These are phyloP conservation scores for Mycena sanguinolenta DNA, from an alignment of 768 basidiomycete species.

Conservation along the genomic window DNA sequence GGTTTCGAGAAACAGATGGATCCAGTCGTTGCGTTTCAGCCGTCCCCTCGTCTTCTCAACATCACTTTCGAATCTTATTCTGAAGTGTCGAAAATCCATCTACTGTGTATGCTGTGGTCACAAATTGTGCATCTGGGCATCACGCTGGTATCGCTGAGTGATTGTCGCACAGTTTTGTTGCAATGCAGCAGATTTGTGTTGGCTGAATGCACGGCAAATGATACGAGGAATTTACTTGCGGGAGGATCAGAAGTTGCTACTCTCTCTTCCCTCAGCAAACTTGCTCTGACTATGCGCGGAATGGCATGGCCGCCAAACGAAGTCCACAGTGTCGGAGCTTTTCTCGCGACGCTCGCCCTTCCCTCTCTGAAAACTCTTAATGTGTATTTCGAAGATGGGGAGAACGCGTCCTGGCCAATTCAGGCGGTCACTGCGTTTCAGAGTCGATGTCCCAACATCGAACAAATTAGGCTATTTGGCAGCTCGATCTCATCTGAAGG, in stretches of 20 bases:
- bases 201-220: neutral
- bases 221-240: neutral
- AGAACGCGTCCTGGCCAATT: neutral
- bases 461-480: neutral
- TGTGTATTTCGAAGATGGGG: neutral
- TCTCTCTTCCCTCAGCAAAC: neutral
- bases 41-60: slow-evolving; percentile 12
- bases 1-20: too few species aligned
- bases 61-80: neutral
- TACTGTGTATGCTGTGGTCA: slow-evolving; percentile 15
- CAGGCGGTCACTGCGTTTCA: slow-evolving; percentile 3
- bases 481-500: too few species aligned
- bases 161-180: slow-evolving; percentile 6
- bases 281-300: neutral
- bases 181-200: slow-evolving; percentile 15
- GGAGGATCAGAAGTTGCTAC: neutral
- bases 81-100: neutral
- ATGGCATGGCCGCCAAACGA: neutral
- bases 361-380: slow-evolving; percentile 12
- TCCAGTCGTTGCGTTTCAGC: too few species aligned
- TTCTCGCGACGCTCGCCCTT: slow-evolving; percentile 10
- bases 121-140: slow-evolving; percentile 11
- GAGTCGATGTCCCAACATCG: neutral
- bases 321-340: neutral
- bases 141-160: neutral